These are phyloP conservation scores for Naegleria gruberi DNA, from an alignment of 208 protist species.

Conservation along the genomic window DNA sequence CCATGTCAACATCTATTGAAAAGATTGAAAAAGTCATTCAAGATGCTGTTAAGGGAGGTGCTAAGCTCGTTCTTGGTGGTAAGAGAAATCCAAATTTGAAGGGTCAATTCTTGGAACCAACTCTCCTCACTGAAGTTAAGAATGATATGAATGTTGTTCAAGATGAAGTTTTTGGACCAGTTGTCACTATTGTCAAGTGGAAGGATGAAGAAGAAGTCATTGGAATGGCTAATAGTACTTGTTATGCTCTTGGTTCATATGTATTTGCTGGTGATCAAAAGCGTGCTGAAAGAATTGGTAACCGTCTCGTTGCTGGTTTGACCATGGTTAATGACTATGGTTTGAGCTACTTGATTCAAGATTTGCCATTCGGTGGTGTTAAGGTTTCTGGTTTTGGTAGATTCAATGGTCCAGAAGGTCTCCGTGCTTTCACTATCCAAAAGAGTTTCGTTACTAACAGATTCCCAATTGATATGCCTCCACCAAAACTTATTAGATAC, in stretches of 20 bases:
- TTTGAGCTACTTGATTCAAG: constrained; percentile 87
- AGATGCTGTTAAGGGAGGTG: constrained; percentile 71
- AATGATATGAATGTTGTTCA: constrained; percentile 70
- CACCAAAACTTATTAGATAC: not conserved
- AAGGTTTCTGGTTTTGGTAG: constrained; percentile 89
- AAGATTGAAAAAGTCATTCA: constrained; percentile 79
- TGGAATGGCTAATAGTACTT: constrained; percentile 67
- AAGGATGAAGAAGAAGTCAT: constrained; percentile 67
- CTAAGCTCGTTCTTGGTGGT: constrained; percentile 69
- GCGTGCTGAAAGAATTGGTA: constrained; percentile 66
- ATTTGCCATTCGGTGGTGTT: constrained; percentile 85
- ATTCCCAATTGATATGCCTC: not conserved
- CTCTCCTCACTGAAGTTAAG: constrained; percentile 74
- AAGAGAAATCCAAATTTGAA: constrained; percentile 43
- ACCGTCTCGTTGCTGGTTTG: constrained; percentile 15
- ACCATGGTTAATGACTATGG: constrained; percentile 38
- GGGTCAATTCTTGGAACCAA: constrained; percentile 74
- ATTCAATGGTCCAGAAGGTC: constrained; percentile 81
- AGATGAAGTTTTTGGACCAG: constrained; percentile 86
- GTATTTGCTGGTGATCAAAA: constrained; percentile 67
- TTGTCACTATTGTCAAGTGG: constrained; percentile 77
- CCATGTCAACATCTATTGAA: constrained; percentile 72
- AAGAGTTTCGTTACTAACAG: constrained; percentile 43
- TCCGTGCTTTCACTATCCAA: constrained; percentile 76
- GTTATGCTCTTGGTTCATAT: constrained; percentile 74